phyloP scores from a whole-genome alignment of 2,329 filamentous ascomycete species.

The Botryotinia calthae region DNA sequence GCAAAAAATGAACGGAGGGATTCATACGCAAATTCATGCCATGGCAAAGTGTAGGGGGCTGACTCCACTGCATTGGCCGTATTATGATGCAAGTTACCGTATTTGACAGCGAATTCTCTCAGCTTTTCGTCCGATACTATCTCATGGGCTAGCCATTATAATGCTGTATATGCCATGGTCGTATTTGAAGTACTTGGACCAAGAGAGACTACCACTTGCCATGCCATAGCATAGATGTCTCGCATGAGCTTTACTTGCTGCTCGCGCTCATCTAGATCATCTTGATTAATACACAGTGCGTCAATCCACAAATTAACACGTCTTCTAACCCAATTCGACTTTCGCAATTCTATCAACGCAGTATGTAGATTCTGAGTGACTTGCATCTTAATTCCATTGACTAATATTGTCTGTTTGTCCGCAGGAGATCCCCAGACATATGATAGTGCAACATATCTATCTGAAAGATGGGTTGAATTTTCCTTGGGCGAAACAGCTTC shows the following conservation, averaged over 20 bases:
- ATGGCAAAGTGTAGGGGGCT: conserved; percentile 12
- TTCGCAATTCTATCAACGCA: not conserved
- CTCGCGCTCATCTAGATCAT: conserved; percentile 20
- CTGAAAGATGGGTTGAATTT: not conserved
- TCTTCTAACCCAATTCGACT: conserved; percentile 7
- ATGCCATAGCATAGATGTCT: conserved; percentile 19
- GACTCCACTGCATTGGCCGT: not conserved
- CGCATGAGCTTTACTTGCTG: conserved; percentile 23
- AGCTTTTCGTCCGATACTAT: conserved; percentile 4
- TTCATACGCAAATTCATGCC: conserved; percentile 2
- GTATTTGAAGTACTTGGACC: not conserved
- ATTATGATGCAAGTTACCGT: conserved; percentile 5
- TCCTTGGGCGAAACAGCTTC: too few species aligned
- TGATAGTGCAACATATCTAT: conserved; percentile 16
- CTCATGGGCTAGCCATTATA: conserved; percentile 11
- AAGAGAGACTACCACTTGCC: conserved; percentile 15
- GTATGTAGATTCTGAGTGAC: conserved; percentile 10
- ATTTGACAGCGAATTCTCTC: conserved; percentile 16
- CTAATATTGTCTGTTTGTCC: conserved; percentile 6
- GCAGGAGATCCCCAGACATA: conserved; percentile 14
- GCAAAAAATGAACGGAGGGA: conserved; percentile 11
- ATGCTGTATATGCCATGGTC: not conserved
- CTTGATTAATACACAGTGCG: conserved; percentile 24
- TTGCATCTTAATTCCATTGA: conserved; percentile 13
- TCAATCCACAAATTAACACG: conserved; percentile 20